Conservation (phyloP, 2,329 filamentous ascomycete genomes). For the Plenodomus tracheiphilus region DNA sequence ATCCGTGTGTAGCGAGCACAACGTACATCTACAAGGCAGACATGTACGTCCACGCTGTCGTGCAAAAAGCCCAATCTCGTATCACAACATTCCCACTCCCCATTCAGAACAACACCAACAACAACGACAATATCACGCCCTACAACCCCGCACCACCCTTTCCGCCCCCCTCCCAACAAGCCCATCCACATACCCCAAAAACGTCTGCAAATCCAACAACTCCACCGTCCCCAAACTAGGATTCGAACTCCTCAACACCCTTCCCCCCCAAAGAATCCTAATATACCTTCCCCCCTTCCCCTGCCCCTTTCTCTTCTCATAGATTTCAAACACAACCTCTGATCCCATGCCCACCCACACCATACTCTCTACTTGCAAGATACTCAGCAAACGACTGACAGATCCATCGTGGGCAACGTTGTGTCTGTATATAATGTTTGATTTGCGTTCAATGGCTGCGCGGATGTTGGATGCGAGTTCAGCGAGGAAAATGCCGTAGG, state of each 20-base stretch:
- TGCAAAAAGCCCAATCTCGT: too few relatives aligned
- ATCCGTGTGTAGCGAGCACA: too few relatives aligned
- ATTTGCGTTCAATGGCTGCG: conserved; percentile 24
- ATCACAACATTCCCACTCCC: too few relatives aligned
- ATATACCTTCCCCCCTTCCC: conserved; percentile 50
- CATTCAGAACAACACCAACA: too few relatives aligned
- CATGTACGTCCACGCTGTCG: too few relatives aligned
- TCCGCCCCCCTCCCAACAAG: conserved; percentile 61
- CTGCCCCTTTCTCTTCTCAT: conserved; percentile 11
- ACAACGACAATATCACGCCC: too few relatives aligned
- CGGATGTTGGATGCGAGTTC: conserved; percentile 71
- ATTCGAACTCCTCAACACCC: conserved; percentile 67
- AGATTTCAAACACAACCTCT: conserved; percentile 78
- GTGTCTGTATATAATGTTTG: conserved; percentile 66
- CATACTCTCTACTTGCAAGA: conserved; percentile 75
- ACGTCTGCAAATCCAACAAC: conserved; percentile 67
- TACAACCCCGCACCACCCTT: conserved; percentile 38
- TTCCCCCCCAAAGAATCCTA: conserved; percentile 72
- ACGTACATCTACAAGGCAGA: too few relatives aligned
- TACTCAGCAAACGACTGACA: conserved; percentile 66
- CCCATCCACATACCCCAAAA: conserved; percentile 72
- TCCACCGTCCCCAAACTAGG: conserved; percentile 69
- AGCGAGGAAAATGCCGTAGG: conserved; percentile 73
- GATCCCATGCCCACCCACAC: conserved; percentile 84
- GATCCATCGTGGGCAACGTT: conserved; percentile 83